Percentiles rank a stretch among this genome's conserved stretches.
phyloP scores from a whole-genome alignment of 306 rosid genomes.

The Echinosophora koreensis region DNA sequence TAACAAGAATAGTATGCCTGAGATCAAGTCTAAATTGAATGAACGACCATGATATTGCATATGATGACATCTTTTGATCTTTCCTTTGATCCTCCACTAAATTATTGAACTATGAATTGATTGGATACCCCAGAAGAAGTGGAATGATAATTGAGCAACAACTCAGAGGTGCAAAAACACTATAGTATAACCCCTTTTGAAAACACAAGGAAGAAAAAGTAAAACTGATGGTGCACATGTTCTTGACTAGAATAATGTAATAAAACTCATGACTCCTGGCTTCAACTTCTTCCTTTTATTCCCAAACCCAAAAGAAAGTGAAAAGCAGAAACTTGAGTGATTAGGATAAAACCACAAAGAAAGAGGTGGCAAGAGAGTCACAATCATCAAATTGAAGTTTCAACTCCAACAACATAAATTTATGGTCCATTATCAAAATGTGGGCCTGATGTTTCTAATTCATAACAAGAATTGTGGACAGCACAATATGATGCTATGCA shows the following conservation, averaged over 20 bases:
- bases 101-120: slow-evolving; percentile 41
- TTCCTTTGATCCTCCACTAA: slow-evolving; percentile 52
- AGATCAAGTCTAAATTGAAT: slow-evolving; percentile 38
- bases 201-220: slow-evolving; percentile 27
- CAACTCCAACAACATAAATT: slow-evolving; percentile 44
- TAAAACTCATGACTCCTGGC: slow-evolving; percentile 14
- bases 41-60: slow-evolving; percentile 39
- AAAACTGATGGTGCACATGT: slow-evolving; percentile 36
- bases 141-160: slow-evolving; percentile 41
- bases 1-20: slow-evolving; percentile 36
- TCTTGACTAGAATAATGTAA: slow-evolving; percentile 39
- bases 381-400: slow-evolving; percentile 46
- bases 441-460: slow-evolving; percentile 62
- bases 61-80: slow-evolving; percentile 45
- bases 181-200: slow-evolving; percentile 20
- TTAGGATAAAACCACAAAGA: slow-evolving; percentile 40
- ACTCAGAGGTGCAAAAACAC: slow-evolving; percentile 37
- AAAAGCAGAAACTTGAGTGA: slow-evolving; percentile 41
- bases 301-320: slow-evolving; percentile 16
- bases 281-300: slow-evolving; percentile 21
- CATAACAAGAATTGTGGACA: slow-evolving; percentile 59
- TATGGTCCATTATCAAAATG: slow-evolving; percentile 55
- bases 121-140: slow-evolving; percentile 46
- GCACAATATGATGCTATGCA: slow-evolving; percentile 61
- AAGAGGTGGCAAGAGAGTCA: slow-evolving; percentile 44